A percentile compares a stretch with the other conserved stretches of the same genome.
Conservation (phyloP, 1,284 basidiomycete species). For the Malassezia slooffiae region DNA sequence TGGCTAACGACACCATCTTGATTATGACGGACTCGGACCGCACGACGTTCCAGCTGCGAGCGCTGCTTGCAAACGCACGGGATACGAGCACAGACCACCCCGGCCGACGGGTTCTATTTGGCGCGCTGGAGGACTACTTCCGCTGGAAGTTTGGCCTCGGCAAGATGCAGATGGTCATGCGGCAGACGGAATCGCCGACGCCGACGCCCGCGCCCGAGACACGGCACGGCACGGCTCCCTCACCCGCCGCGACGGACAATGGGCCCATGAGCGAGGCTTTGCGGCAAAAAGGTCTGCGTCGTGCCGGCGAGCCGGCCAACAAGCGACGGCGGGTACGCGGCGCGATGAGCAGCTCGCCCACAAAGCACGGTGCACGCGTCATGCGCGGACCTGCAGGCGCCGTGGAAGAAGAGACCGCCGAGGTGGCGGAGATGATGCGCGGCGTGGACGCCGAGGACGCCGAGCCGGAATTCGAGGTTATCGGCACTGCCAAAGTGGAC, state of each 20-base stretch:
- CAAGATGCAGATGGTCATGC: constrained; percentile 27
- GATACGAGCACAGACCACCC: neutral
- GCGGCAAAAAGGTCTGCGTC: constrained; percentile 29
- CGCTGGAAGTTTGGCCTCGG: constrained; percentile 66
- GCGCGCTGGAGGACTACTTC: constrained; percentile 56
- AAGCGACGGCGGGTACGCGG: constrained; percentile 44
- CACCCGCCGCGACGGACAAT: too few species aligned
- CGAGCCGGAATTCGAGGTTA: too few species aligned
- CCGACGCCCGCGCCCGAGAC: too few species aligned
- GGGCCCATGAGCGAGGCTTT: constrained; percentile 18
- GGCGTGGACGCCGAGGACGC: too few species aligned
- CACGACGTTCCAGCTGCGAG: constrained; percentile 31
- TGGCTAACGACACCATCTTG: constrained; percentile 32
- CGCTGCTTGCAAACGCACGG: constrained; percentile 22
- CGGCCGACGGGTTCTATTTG: constrained; percentile 1
- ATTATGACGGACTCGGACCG: constrained; percentile 38
- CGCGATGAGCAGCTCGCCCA: constrained; percentile 1
- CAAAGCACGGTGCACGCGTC: neutral
- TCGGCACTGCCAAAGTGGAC: neutral
- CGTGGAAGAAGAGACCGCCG: neutral
- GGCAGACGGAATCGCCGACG: neutral
- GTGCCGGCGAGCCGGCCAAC: constrained; percentile 32
- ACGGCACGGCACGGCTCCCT: too few species aligned
- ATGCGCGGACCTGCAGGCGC: neutral
- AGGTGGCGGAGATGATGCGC: neutral